Evolutionary conservation across 2,329 filamentous ascomycete species (phyloP), one percentile per base, ranked within the genome.

Genomic region (Macrophomina tecta): DNA sequence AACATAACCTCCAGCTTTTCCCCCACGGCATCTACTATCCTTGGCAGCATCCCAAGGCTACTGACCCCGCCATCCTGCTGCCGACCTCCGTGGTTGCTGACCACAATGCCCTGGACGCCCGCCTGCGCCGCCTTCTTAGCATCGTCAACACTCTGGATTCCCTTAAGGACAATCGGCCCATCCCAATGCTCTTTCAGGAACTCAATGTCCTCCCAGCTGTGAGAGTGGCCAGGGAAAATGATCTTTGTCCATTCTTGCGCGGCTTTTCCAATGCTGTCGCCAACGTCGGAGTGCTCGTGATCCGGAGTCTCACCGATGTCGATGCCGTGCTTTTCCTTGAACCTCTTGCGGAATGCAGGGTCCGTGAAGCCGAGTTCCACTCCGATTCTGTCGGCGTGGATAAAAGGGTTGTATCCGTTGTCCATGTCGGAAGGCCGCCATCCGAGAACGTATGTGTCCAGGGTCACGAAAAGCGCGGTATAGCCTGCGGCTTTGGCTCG

Each of bases 361-460:
- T 80, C 78, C 0, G 75, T 75, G 64, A 80, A 76, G 5, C 71
- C 75, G 7, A 78, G 69, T 58, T 78, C 73, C 42, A 73, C 75
- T 14, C 78, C 78, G 34, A 88, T 77, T 16, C 71, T 68, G 46
- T 74, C 72, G 1, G 61, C 48, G 9, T 55, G 61, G 12, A 64
- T 42, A 69, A 91, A 90, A 0, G 89, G 86, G 0, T 87, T 72
- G 71, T 87, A 90, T 0, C 82, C 86, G 14, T 83, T 82, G 69
- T 91, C 89, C 4, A 92, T 82, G 72, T 92, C 90, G 0, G 81
- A 82, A 0, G 90, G 90, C 45, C 91, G 82, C 90, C 90, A 93
- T 0, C 85, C 85, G 42, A 93, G 81, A 12, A 84, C 84, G 77
- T 87, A 91, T 0, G 90, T 92, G 75, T 93, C 91, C 0, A 92